Evolutionary conservation across 1,139 yeast genomes (phyloP).

Genomic region (Pichia cactophila): DNA sequence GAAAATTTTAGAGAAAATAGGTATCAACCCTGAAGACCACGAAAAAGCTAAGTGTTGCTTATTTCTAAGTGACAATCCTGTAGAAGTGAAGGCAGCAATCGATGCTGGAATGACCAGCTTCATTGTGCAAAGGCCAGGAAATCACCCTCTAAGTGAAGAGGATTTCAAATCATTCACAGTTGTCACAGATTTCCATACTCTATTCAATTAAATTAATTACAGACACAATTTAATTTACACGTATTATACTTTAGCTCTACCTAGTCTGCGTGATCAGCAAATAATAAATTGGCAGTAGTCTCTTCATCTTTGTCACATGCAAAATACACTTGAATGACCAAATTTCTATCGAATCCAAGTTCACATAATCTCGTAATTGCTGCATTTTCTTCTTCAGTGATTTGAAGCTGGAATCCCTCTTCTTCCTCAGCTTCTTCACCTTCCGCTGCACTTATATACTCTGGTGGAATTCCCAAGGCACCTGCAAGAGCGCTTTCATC

Average conservation of each 20-base stretch:
- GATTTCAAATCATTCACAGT: slow-evolving; percentile 26
- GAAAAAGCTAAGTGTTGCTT: slow-evolving; percentile 30
- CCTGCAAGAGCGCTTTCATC: slow-evolving; percentile 31
- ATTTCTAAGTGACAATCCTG: slow-evolving; percentile 70
- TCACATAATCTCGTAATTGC: slow-evolving; percentile 86
- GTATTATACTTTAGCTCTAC: neutral
- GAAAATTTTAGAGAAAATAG: slow-evolving; percentile 46
- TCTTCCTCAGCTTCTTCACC: slow-evolving; percentile 32
- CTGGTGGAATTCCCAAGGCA: slow-evolving; percentile 27
- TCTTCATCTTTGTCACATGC: slow-evolving; percentile 98
- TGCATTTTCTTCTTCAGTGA: slow-evolving; percentile 78
- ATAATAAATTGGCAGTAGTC: slow-evolving; percentile 86
- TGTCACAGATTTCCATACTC: slow-evolving; percentile 18
- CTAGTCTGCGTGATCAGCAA: slow-evolving; percentile 36
- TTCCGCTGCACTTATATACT: slow-evolving; percentile 28
- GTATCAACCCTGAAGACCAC: slow-evolving; percentile 14
- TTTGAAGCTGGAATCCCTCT: slow-evolving; percentile 46
- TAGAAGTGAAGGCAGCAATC: slow-evolving; percentile 66
- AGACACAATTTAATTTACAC: neutral
- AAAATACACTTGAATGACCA: slow-evolving; percentile 89
- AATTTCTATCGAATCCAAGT: slow-evolving; percentile 81
- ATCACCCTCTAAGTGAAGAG: slow-evolving; percentile 41
- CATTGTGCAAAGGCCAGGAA: slow-evolving; percentile 71
- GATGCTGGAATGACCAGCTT: slow-evolving; percentile 54
- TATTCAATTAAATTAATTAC: slow-evolving; percentile 3